Evolutionary conservation across 352 stramenopile species (phyloP), one percentile per base, ranked within the genome.

Genomic region (Globisporangium cystogenes): DNA sequence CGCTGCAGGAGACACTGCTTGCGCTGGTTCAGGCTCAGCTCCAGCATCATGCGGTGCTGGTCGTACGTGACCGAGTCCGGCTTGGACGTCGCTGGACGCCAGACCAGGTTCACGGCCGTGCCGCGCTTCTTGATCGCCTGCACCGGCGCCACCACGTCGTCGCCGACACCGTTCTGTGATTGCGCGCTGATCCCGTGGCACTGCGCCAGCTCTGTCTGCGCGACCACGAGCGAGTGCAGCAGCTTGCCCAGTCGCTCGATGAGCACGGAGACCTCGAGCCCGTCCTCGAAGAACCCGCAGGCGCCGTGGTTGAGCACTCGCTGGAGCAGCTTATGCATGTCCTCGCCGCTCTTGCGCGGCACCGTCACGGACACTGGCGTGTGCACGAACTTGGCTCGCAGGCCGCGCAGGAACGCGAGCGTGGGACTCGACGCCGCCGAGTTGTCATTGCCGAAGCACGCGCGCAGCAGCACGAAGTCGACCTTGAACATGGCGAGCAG

Each of bases 271-370:
- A 72, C 52, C 4, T 59, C 35, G 7, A 85, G 45, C 2, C 57
- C 49, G 59, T 82, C 67, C 54, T 85, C 67, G 31, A 90, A 88
- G 55, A 70, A 90, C 1, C 79, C 79, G 47, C 76, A 90, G 12
- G 59, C 74, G 15, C 79, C 74, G 2, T 82, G 71, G n/a, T 72
- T 57, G 20, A 90, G 49, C 29, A 68, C 67, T 37, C 72, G 59
- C 33, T 70, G 61, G 18, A 90, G 57, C 33, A 90, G 51, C 52
- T 86, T 87, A 15, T 75, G 58, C 16, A 61, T 56, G 7, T 77
- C 70, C 27, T 53, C 4, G 48, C 59, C 35, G 31, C 39, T 23
- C 62, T 65, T 23, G 43, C 48, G 29, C 4, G 56, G 48, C 20
- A 86, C 62, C 8, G 86, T 60, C n/a, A 80, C 62, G 14, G 74